Evolutionary conservation across 352 stramenopile genomes (phyloP), one percentile per base, ranked within the genome.

Genomic region (Globisporangium cylindrosporum): DNA sequence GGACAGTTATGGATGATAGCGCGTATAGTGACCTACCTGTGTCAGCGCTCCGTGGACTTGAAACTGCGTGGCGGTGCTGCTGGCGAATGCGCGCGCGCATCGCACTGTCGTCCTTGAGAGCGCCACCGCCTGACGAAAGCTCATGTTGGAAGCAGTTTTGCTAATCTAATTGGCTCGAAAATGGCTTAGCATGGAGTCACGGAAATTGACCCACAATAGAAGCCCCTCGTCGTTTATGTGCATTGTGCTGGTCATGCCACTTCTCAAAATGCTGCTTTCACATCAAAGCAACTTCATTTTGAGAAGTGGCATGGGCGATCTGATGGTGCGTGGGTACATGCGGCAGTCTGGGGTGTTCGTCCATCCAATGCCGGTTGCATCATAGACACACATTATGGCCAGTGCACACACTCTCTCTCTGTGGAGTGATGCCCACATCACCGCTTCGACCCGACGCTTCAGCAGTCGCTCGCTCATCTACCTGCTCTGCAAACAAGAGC

Each of bases 11-110:
- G 12, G 18, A 10, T n/a, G 4, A 55, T 20, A 20, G 4, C 20
- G 14, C 32, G 56, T 56, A 12, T 14, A n/a, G 53, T 2, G n/a
- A 7, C 10, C 7, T 36, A 70, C 65, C 65, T 70, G 65, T 12
- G 57, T 65, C 12, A 70, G 46, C 3, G 57, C 57, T 6, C 65
- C 65, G 22, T 59, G 57, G 22, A 70, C 36, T 18, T 62, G 27
- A 32, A 70, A 70, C 43, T 29, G 32, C n/a, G 12, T 6, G 36
- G 15, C 29, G 53, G 14, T 49, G 20, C 22, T 48, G 10, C n/a
- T 54, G 18, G 61, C n/a, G 61, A 67, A 60, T 4, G 48, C 48
- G 32, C 29, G 49, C 24, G 9, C 24, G 15, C 59, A 32, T 41
- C 24, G 59, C 59, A 15, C 29, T 25, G 25, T 55, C 6, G 24